A percentile compares a stretch with the other conserved stretches of the same genome.
These are phyloP conservation scores for Stellera chamaejasme DNA, from an alignment of 345 rosid species.

Conservation along the genomic window DNA sequence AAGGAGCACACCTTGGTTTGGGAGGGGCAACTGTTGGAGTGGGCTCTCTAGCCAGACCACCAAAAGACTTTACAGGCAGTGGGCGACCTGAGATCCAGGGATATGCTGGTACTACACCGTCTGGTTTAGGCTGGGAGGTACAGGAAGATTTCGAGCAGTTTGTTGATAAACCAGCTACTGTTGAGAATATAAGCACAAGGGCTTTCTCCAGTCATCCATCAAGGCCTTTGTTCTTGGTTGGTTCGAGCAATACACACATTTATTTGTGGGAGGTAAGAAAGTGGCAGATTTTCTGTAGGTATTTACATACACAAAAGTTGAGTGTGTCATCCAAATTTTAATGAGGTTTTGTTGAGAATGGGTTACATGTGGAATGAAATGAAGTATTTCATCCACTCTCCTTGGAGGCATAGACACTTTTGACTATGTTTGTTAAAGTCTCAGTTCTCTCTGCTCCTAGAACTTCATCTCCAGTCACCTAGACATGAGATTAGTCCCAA, in stretches of 20 bases:
- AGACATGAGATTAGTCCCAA: too few relatives aligned
- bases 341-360: too few relatives aligned
- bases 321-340: too few relatives aligned
- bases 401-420: too few relatives aligned
- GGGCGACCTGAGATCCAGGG: slow-evolving; percentile 56
- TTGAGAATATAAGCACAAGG: slow-evolving; percentile 58
- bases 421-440: too few relatives aligned
- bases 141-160: slow-evolving; percentile 67
- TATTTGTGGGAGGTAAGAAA: slow-evolving; percentile 89
- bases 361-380: too few relatives aligned
- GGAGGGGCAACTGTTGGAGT: slow-evolving; percentile 64
- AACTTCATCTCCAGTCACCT: too few relatives aligned
- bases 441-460: too few relatives aligned
- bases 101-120: slow-evolving; percentile 56
- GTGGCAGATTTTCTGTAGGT: slow-evolving; percentile 1
- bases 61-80: slow-evolving; percentile 39
- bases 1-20: slow-evolving; percentile 69
- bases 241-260: slow-evolving; percentile 83
- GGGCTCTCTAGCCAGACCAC: slow-evolving; percentile 40
- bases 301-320: too few relatives aligned
- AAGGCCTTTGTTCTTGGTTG: slow-evolving; percentile 86
- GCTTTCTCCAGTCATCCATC: slow-evolving; percentile 89
- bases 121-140: slow-evolving; percentile 77
- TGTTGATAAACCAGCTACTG: slow-evolving; percentile 64
- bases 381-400: too few relatives aligned